Evolutionary conservation across 2,329 filamentous ascomycete genomes (phyloP).

Genomic region (Aspergillus sojae): DNA sequence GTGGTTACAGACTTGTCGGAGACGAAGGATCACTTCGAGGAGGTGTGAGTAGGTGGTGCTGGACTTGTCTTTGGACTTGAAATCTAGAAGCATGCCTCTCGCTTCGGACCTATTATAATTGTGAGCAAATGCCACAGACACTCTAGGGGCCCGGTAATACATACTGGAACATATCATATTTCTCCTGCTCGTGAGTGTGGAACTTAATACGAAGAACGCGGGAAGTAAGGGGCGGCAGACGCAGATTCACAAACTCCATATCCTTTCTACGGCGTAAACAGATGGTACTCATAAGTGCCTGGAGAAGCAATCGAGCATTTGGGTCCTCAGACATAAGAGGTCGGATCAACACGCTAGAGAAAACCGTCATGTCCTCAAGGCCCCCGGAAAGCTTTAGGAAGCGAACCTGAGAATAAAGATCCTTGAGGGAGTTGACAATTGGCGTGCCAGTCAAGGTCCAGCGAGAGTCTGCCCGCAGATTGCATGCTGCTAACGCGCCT

Average conservation of each 20-base stretch:
- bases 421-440: conserved; percentile 79
- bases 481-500: conserved; percentile 67
- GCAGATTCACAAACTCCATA: conserved; percentile 84
- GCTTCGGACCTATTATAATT: conserved; percentile 63
- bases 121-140: conserved; percentile 24
- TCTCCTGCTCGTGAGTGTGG: conserved; percentile 70
- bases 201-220: conserved; percentile 77
- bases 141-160: conserved; percentile 29
- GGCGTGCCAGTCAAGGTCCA: conserved; percentile 83
- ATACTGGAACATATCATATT: conserved; percentile 73
- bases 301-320: conserved; percentile 66
- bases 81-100: conserved; percentile 68
- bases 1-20: conserved; percentile 86
- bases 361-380: conserved; percentile 71
- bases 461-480: conserved; percentile 68
- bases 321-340: conserved; percentile 63
- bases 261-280: conserved; percentile 82
- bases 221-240: conserved; percentile 74
- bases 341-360: conserved; percentile 71
- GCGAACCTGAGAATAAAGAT: conserved; percentile 77
- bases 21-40: conserved; percentile 77
- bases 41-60: conserved; percentile 70
- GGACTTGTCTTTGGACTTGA: conserved; percentile 51
- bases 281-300: conserved; percentile 76
- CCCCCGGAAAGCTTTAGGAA: conserved; percentile 78